Evolutionary conservation across 2,329 filamentous ascomycete genomes (phyloP).

Genomic region (Capronia epimyces): DNA sequence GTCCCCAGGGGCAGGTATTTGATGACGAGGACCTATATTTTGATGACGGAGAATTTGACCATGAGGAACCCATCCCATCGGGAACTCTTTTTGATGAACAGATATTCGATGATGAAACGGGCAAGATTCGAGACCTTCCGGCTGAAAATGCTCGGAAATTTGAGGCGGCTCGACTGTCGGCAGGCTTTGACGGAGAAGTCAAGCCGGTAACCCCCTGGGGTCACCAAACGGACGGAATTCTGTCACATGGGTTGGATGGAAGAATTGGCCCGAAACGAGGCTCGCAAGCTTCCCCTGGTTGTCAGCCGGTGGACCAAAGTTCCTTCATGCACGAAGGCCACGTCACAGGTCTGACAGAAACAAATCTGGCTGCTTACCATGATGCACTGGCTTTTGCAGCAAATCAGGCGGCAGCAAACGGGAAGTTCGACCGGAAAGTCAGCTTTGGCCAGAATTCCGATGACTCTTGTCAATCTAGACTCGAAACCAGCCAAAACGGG

Average conservation of each 20-base stretch:
- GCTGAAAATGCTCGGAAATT: conserved; percentile 26
- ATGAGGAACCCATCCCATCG: conserved; percentile 20
- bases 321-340: conserved; percentile 3
- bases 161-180: conserved; percentile 19
- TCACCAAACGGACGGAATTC: not conserved
- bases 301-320: not conserved
- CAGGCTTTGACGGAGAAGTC: conserved; percentile 8
- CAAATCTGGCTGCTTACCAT: conserved; percentile 68
- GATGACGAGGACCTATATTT: conserved; percentile 43
- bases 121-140: conserved; percentile 34
- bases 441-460: conserved; percentile 43
- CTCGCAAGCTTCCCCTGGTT: not conserved
- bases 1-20: conserved; percentile 21
- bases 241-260: not conserved
- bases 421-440: conserved; percentile 63
- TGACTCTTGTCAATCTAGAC: conserved; percentile 36
- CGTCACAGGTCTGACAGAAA: conserved; percentile 44
- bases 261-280: not conserved
- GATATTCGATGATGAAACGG: conserved; percentile 45
- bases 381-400: conserved; percentile 78
- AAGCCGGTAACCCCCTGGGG: conserved; percentile 4
- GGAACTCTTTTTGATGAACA: conserved; percentile 43
- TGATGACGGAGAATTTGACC: conserved; percentile 38
- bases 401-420: conserved; percentile 66
- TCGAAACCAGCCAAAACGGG: conserved; percentile 40